phyloP scores from a whole-genome alignment of 1,284 basidiomycete genomes.

The Tilletia caries region DNA sequence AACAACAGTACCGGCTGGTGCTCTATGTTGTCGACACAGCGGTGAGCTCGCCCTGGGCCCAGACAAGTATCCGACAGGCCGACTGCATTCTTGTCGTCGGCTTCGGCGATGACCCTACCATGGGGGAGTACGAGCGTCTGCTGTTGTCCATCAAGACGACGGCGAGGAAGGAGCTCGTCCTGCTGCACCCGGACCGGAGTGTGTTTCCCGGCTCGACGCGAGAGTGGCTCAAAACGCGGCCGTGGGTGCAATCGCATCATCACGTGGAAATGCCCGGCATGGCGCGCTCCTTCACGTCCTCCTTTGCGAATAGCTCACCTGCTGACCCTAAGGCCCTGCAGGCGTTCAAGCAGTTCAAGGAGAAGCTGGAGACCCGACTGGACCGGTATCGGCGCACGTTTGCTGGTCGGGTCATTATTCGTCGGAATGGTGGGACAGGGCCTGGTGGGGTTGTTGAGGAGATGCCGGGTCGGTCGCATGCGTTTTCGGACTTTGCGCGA shows the following conservation, averaged over 20 bases:
- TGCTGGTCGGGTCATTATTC: background rate
- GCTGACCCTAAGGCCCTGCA: conserved; percentile 79
- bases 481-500: conserved; percentile 87
- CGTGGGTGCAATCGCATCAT: conserved; percentile 89
- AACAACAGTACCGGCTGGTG: conserved; percentile 49
- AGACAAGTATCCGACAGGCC: conserved; percentile 62
- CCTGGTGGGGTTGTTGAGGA: background rate
- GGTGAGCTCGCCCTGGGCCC: conserved; percentile 50
- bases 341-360: conserved; percentile 72
- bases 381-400: conserved; percentile 3
- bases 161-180: conserved; percentile 89
- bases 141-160: conserved; percentile 88
- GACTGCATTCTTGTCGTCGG: conserved; percentile 94
- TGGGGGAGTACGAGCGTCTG: conserved; percentile 89
- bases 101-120: conserved; percentile 69
- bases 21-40: conserved; percentile 52
- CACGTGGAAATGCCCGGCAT: conserved; percentile 76
- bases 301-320: conserved; percentile 52
- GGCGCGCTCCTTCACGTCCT: conserved; percentile 55
- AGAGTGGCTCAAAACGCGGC: conserved; percentile 92
- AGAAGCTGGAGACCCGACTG: conserved; percentile 81
- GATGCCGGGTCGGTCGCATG: conserved; percentile 59
- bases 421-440: background rate
- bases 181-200: conserved; percentile 86
- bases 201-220: conserved; percentile 88